phyloP scores from a whole-genome alignment of 495 filamentous ascomycete species.

The Glarea lozoyensis region DNA sequence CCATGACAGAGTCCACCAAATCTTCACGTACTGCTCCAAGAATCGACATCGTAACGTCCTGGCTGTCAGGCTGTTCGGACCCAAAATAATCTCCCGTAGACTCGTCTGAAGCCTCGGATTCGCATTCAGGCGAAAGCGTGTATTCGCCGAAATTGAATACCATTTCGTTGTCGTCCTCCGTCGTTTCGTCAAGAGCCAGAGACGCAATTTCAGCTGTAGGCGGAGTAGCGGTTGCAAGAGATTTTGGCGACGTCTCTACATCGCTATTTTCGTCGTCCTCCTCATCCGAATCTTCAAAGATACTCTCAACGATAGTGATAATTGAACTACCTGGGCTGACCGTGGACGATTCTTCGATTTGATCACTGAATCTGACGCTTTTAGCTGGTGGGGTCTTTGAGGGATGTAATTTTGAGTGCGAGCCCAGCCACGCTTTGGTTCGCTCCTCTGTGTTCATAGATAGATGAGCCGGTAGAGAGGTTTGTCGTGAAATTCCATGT shows the following conservation, averaged over 20 bases:
- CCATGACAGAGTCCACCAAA: constrained; percentile 8
- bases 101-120: neutral
- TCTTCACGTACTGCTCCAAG: neutral
- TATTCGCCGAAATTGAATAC: no score
- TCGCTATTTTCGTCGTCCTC: neutral
- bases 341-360: constrained; percentile 87
- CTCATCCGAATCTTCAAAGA: neutral
- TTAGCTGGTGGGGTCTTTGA: neutral
- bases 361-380: constrained; percentile 69
- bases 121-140: no score
- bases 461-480: no score
- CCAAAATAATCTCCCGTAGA: neutral
- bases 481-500: no score
- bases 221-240: no score
- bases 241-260: no score
- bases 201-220: no score
- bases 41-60: neutral
- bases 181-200: no score
- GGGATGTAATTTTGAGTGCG: neutral
- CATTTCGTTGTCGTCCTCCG: no score
- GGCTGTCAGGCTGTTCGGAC: neutral
- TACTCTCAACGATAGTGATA: neutral
- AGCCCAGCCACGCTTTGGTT: neutral
- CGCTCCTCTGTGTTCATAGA: constrained; percentile 42
- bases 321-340: constrained; percentile 42